Evolutionary conservation across 129 eudicot species (phyloP), one percentile per base, ranked within the genome.

Genomic region (Helianthus annuus): DNA sequence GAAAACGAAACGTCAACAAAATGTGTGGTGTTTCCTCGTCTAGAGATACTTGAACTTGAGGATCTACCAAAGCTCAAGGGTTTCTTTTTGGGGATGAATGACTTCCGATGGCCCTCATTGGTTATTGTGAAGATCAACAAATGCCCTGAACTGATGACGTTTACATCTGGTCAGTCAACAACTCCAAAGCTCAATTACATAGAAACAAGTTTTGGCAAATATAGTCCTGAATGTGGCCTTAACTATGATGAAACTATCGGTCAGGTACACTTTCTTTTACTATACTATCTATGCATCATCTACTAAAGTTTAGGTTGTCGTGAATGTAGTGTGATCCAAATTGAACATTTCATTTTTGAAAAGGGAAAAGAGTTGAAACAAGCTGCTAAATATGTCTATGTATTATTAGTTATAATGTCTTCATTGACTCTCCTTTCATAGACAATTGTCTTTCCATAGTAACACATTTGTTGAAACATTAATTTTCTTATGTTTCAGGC

Each of bases 161-260:
- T 67, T 22, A 67, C 58, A 67, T 27, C 0, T 27, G 58, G 57
- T 10, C 16, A 9, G 11, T 17, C 70, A 24, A 27, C 48, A 45
- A 27, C 71, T 48, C 71, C 58, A 14, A 48, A 48, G 22, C 71
- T 67, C 42, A 46, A 46, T 4, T 67, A 67, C 58, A 27, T 67
- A 7, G 1, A 7, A 0, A 46, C 58, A 40, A 4, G 45, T 40
- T 40, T 40, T 40, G 45, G 45, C 45, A 40, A 40, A 40, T 11
- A 62, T 36, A 32, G 24, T 62, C 10, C n/a, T 34, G 55, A 17
- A 44, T 45, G 55, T 66, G 70, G 55, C 19, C 70, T 42, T 13
- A 66, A 66, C 9, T 44, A 19, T 66, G 19, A 45, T 19, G n/a
- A 32, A 12, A 40, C 6, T 12, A 64, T 16, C 67, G 38, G 2